A percentile compares a stretch with the other conserved stretches of the same genome.
Evolutionary conservation across 805 yeast species (phyloP).

Genomic region (Pichia nanzhaoensis): DNA sequence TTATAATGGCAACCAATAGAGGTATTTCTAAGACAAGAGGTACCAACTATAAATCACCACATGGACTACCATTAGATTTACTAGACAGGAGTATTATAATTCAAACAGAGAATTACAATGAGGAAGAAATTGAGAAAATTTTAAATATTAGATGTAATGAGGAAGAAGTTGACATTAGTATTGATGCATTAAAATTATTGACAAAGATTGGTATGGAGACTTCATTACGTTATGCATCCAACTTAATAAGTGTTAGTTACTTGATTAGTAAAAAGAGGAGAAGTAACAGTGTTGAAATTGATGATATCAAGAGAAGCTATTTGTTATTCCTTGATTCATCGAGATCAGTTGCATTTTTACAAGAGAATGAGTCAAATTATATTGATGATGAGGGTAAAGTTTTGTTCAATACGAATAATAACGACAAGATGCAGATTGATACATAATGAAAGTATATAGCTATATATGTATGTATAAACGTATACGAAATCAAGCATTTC

Average conservation of each 20-base stretch:
- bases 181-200: conserved; percentile 67
- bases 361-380: conserved; percentile 43
- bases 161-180: conserved; percentile 60
- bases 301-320: conserved; percentile 81
- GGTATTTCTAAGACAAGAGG: conserved; percentile 92
- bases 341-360: conserved; percentile 68
- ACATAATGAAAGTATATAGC: background rate
- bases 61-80: conserved; percentile 94
- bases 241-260: conserved; percentile 85
- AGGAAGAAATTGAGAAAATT: conserved; percentile 75
- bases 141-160: conserved; percentile 74
- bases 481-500: conserved; percentile 42
- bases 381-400: conserved; percentile 78
- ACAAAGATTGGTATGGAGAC: conserved; percentile 69
- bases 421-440: conserved; percentile 36
- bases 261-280: conserved; percentile 75
- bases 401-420: conserved; percentile 28
- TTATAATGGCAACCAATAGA: conserved; percentile 91
- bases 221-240: conserved; percentile 87
- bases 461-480: background rate
- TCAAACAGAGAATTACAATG: conserved; percentile 82
- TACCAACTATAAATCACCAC: conserved; percentile 84
- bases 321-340: conserved; percentile 77
- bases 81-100: conserved; percentile 87
- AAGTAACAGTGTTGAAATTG: conserved; percentile 50